Evolutionary conservation across 78 protist genomes (phyloP).

Genomic region (Dictyostelium purpureum): DNA sequence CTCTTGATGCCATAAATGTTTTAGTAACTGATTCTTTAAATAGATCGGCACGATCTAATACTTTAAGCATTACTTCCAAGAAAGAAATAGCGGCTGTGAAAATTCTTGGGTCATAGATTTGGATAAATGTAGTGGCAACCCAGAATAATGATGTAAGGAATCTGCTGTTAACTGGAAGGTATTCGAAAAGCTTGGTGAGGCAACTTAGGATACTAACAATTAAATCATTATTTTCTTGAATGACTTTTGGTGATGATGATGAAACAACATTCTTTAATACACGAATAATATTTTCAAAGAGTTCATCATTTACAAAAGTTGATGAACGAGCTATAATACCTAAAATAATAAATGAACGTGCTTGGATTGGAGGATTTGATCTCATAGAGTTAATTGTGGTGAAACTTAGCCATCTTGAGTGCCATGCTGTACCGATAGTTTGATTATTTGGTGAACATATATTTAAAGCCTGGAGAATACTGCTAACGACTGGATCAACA

Average conservation of each 20-base stretch:
- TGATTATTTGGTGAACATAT: constrained; percentile 24
- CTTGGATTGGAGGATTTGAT: constrained; percentile 78
- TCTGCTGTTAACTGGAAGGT: background rate
- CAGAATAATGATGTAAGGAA: constrained; percentile 37
- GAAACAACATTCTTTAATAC: background rate
- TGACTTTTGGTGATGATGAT: background rate
- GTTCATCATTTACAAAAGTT: background rate
- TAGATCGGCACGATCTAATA: constrained; percentile 41
- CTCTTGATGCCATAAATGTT: constrained; percentile 10
- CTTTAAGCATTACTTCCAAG: constrained; percentile 28
- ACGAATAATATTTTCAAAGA: background rate
- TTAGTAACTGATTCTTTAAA: constrained; percentile 17
- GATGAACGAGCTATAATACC: constrained; percentile 64
- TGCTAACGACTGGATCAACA: constrained; percentile 31
- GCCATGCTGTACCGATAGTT: constrained; percentile 25
- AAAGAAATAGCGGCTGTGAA: constrained; percentile 58
- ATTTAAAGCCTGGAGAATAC: constrained; percentile 35
- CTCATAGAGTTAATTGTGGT: constrained; percentile 23
- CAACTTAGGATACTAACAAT: constrained; percentile 39
- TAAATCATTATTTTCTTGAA: constrained; percentile 29
- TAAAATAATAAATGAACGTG: constrained; percentile 70
- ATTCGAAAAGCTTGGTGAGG: constrained; percentile 47
- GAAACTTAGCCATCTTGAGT: constrained; percentile 37
- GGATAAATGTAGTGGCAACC: constrained; percentile 65
- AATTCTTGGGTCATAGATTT: constrained; percentile 33